phyloP scores from a whole-genome alignment of 129 eudicot species.

The Kitagawia praeruptora region DNA sequence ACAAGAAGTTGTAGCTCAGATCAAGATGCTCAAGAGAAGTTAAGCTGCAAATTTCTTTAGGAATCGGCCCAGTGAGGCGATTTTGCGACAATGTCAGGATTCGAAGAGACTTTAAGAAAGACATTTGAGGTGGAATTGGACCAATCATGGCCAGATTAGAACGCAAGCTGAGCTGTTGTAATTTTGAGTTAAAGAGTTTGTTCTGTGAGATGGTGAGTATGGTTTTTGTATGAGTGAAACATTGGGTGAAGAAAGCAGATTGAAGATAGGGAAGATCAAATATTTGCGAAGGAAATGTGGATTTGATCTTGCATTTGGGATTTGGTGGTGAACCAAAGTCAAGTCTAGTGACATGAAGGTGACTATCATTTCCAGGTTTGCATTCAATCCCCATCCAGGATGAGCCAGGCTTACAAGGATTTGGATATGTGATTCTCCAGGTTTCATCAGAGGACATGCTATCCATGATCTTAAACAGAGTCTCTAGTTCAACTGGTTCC shows the following conservation, averaged over 20 bases:
- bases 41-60: constrained; percentile 30
- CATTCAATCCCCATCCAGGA: constrained; percentile 80
- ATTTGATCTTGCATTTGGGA: constrained; percentile 54
- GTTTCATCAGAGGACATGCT: constrained; percentile 50
- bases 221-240: constrained; percentile 50
- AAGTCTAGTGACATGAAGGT: constrained; percentile 66
- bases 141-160: constrained; percentile 63
- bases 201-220: constrained; percentile 21
- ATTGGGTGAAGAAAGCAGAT: constrained; percentile 47
- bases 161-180: constrained; percentile 65
- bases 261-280: constrained; percentile 66
- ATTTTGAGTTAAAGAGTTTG: constrained; percentile 15
- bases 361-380: constrained; percentile 40
- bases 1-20: constrained; percentile 58
- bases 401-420: constrained; percentile 60
- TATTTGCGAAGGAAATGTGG: constrained; percentile 57
- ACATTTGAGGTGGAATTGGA: constrained; percentile 48
- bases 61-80: constrained; percentile 48
- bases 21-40: constrained; percentile 57
- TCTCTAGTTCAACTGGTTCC: constrained; percentile 61
- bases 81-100: constrained; percentile 73
- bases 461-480: constrained; percentile 66
- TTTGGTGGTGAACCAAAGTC: constrained; percentile 68
- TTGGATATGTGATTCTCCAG: constrained; percentile 57
- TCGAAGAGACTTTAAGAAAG: constrained; percentile 50